Evolutionary conservation across 2,329 filamentous ascomycete genomes (phyloP), one percentile per base, ranked within the genome.

Genomic region (Bimuria novae-zelandiae): DNA sequence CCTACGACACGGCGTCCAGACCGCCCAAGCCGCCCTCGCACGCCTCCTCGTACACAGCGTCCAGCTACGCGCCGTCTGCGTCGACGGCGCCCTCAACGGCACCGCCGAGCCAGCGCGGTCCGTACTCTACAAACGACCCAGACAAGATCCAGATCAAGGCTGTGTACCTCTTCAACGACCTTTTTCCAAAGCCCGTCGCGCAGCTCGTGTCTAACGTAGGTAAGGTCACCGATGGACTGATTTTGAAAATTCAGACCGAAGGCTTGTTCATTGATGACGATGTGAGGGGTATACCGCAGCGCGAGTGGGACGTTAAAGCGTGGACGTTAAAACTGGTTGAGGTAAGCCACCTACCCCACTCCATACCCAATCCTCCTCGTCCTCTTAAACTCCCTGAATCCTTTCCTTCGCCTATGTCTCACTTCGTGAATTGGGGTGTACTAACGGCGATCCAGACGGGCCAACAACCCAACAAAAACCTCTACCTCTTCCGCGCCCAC

Each of bases 221-320:
- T 16, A 82, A 88, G 41, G 91, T 97, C 27, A 96, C 92, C 2
- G 92, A 99, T 69, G 94, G 94, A 0, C 81, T 99, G 40, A 89
- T 97, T 56, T 82, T 99, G 56, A 89, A 90, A 46, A 94, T 97
- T 68, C 93, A 90, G 10, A 96, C 91, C 1, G 93, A 96, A 73
- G 94, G 94, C 16, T 82, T 97, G 49, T 97, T 97, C 76, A 94
- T 99, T 69, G 94, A 99, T 72, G 94, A 99, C 73, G 94, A 97
- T 72, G 84, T 97, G 47, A 87, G 92, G 39, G 86, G 87, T 56
- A 90, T 97, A 14, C 87, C 90, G n/a, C 92, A 97, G 76, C 86
- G 94, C 54, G 94, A 99, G 77, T 99, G 94, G 94, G 94, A 99
- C 73, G 86, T 97, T 69, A 97, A 97, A 75, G 92, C 93, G 22